These are phyloP conservation scores for Xerocomus cyaneibrunnescens DNA, from an alignment of 1,284 basidiomycete genomes.

Conservation along the genomic window DNA sequence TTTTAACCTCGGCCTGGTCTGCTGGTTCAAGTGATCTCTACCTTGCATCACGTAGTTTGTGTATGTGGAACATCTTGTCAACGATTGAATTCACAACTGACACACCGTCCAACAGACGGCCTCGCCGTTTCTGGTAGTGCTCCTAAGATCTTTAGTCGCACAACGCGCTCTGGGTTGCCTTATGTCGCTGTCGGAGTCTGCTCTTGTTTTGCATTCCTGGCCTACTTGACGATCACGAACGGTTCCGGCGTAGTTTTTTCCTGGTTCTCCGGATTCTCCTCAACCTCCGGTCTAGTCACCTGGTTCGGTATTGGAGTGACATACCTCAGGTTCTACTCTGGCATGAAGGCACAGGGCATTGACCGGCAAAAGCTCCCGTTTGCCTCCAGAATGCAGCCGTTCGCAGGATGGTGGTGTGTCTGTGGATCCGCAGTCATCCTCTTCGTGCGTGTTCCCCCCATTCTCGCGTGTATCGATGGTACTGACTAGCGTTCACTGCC, in stretches of 20 bases:
- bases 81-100: not conserved
- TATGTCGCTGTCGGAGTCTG: slow-evolving; percentile 52
- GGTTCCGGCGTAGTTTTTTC: slow-evolving; percentile 55
- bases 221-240: slow-evolving; percentile 48
- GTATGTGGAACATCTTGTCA: slow-evolving; percentile 8
- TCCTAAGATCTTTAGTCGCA: slow-evolving; percentile 53
- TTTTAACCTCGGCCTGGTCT: slow-evolving; percentile 64
- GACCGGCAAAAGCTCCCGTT: slow-evolving; percentile 53
- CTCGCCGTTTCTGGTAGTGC: slow-evolving; percentile 60
- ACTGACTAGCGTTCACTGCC: too few relatives aligned
- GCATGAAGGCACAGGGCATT: slow-evolving; percentile 56
- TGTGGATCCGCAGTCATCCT: slow-evolving; percentile 39
- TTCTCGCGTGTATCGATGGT: not conserved
- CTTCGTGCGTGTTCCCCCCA: slow-evolving; percentile 36
- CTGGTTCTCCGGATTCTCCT: slow-evolving; percentile 54
- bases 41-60: slow-evolving; percentile 26
- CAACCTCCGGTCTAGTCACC: slow-evolving; percentile 49
- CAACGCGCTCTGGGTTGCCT: slow-evolving; percentile 59
- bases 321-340: slow-evolving; percentile 61
- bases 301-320: slow-evolving; percentile 66
- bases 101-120: slow-evolving; percentile 42
- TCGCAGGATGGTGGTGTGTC: slow-evolving; percentile 45
- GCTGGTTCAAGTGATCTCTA: slow-evolving; percentile 34
- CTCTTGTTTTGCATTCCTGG: slow-evolving; percentile 51
- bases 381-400: slow-evolving; percentile 45